Conservation (phyloP, 345 rosid genomes). For the Angophora floribunda region DNA sequence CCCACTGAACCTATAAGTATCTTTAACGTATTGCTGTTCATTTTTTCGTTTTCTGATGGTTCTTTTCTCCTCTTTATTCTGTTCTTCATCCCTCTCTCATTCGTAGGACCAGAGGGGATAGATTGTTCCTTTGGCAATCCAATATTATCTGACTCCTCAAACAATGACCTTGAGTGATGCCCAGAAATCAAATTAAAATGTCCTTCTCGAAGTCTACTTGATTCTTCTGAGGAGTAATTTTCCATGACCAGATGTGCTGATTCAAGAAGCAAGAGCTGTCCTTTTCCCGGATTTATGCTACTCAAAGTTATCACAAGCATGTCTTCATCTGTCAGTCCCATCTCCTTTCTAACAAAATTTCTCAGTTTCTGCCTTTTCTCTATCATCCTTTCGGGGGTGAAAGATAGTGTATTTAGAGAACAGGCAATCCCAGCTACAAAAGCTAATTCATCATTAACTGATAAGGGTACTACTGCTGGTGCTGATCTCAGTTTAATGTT, state of each 20-base stretch:
- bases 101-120: background rate
- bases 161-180: slow-evolving; percentile 62
- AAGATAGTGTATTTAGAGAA: slow-evolving; percentile 59
- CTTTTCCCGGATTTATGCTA: slow-evolving; percentile 87
- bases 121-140: slow-evolving; percentile 3
- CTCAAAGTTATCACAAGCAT: slow-evolving; percentile 84
- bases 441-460: slow-evolving; percentile 88
- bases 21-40: slow-evolving; percentile 35
- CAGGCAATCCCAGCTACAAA: slow-evolving; percentile 70
- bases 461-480: slow-evolving; percentile 66
- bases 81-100: slow-evolving; percentile 4
- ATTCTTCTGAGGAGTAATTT: slow-evolving; percentile 8
- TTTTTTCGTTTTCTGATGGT: slow-evolving; percentile 5
- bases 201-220: background rate
- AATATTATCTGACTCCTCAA: slow-evolving; percentile 19
- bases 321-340: slow-evolving; percentile 62
- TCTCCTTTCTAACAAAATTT: slow-evolving; percentile 55
- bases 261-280: slow-evolving; percentile 81
- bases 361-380: slow-evolving; percentile 49
- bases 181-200: slow-evolving; percentile 4
- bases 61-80: background rate
- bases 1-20: slow-evolving; percentile 91
- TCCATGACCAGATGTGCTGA: slow-evolving; percentile 41
- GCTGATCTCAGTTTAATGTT: slow-evolving; percentile 68
- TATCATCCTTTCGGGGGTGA: slow-evolving; percentile 46